A percentile compares a stretch with the other conserved stretches of the same genome.
These are phyloP conservation scores for Sphaceloma murrayae DNA, from an alignment of 2,329 filamentous ascomycete species.

Conservation along the genomic window DNA sequence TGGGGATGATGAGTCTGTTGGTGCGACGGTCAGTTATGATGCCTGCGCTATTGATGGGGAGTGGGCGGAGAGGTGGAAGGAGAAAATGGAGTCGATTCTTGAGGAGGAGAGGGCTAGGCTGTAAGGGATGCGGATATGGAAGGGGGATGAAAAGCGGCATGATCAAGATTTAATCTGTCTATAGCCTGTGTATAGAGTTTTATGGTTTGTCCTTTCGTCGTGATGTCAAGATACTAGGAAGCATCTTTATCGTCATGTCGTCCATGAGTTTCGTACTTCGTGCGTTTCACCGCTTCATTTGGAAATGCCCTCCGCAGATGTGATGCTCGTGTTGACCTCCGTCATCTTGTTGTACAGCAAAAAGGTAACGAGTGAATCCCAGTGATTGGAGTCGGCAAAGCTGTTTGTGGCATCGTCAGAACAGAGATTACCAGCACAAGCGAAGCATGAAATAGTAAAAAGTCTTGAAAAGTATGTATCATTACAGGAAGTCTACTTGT, in stretches of 20 bases:
- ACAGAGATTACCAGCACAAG: not conserved
- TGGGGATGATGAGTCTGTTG: constrained; percentile 31
- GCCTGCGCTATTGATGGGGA: constrained; percentile 17
- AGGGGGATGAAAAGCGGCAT: not conserved
- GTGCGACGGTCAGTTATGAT: constrained; percentile 36
- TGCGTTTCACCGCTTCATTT: not conserved
- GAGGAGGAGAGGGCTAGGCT: constrained; percentile 5
- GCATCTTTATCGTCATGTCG: not conserved
- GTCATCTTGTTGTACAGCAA: constrained; percentile 12
- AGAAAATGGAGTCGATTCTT: constrained; percentile 11
- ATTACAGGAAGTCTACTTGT: constrained; percentile 37
- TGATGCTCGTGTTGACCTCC: constrained; percentile 11
- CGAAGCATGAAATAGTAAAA: not conserved
- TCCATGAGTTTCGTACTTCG: no score
- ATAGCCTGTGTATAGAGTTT: not conserved
- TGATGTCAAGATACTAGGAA: not conserved
- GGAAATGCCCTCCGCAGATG: constrained; percentile 4
- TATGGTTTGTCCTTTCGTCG: no score
- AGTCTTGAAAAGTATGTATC: no score
- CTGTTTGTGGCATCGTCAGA: not conserved
- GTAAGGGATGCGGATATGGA: not conserved
- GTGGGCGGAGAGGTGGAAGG: constrained; percentile 16
- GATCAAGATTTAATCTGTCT: no score
- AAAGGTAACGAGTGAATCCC: constrained; percentile 12
- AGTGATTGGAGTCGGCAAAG: constrained; percentile 12